phyloP scores from a whole-genome alignment of 1,284 basidiomycete genomes.

The Ceratobasidium sp. region DNA sequence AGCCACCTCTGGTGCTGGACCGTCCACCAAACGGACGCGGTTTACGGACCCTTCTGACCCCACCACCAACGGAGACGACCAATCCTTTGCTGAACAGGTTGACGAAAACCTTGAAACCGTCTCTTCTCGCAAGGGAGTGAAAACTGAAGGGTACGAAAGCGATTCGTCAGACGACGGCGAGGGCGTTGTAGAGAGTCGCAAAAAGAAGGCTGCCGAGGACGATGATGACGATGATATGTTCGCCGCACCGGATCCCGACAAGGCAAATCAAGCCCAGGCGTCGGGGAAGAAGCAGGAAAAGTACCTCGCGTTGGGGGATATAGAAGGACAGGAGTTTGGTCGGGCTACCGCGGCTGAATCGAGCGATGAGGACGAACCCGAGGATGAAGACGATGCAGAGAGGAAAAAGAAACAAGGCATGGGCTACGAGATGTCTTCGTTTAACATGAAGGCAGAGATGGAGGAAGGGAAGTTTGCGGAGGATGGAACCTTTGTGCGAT shows the following conservation, averaged over 20 bases:
- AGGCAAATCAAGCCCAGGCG: conserved; percentile 52
- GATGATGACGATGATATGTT: conserved; percentile 84
- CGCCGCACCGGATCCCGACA: conserved; percentile 65
- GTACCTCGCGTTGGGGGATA: conserved; percentile 86
- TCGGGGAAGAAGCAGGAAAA: conserved; percentile 68
- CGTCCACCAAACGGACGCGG: conserved; percentile 42
- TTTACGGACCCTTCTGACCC: conserved; percentile 41
- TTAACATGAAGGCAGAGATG: conserved; percentile 99
- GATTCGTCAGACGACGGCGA: conserved; percentile 93
- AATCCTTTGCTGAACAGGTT: conserved; percentile 70
- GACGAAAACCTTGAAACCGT: conserved; percentile 64
- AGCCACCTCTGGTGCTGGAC: conserved; percentile 35
- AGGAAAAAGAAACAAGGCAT: conserved; percentile 80
- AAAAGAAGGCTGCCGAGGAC: conserved; percentile 58
- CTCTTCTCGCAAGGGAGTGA: conserved; percentile 68
- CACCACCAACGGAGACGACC: conserved; percentile 40
- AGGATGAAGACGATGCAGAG: conserved; percentile 78
- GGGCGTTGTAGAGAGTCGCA: conserved; percentile 79
- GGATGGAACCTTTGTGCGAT: conserved; percentile 86
- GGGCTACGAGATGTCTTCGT: conserved; percentile 91
- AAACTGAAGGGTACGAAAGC: conserved; percentile 88
- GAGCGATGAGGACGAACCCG: conserved; percentile 64
- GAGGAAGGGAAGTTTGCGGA: conserved; percentile 94
- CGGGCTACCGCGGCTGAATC: conserved; percentile 55
- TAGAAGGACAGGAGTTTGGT: conserved; percentile 92